Base-by-base conservation (phyloP, 129 eudicot species). In the Glebionis coronaria region DNA sequence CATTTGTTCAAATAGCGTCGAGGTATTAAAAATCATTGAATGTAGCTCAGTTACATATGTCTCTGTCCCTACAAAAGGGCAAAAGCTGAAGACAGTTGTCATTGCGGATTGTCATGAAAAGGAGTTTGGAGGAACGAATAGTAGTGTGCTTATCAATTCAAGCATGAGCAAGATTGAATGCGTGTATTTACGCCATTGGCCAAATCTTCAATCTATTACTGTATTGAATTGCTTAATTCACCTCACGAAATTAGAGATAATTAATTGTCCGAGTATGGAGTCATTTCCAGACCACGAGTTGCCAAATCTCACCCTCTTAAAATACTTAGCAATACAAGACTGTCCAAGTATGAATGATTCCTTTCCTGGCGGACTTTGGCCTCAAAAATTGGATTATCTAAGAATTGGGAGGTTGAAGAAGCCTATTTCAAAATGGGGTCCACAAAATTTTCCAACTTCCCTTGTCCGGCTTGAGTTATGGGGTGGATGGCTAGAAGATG, bases 281-380 rank as follows among this genome's bases (percentile, higher is more conserved):
- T 63, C 71, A 53, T 64, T 73, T 63, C 71, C 70, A 3, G 29
- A 50, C 25, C 12, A 66, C 18, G 71, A 63, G 51, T 31, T 73
- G 63, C 13, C 56, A 0, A 63, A 19, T 29, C 55, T 63, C n/a
- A n/a, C 71, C 4, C 38, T 15, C 8, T 28, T 73, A 29, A 49
- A 18, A 23, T 0, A 5, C 7, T 15, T 73, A 1, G 5, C 2
- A 5, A 72, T 72, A 19, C 0, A 0, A 3, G 12, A 40, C 23
- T 73, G 70, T 52, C 46, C 44, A 29, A 21, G 56, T 51, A 55
- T 73, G 66, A 63, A 63, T 44, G 71, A 12, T 50, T 63, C 35
- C 3, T 72, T 61, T 52, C 70, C 70, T 35, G 50, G 18, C 35
- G 61, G 76, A 13, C 1, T 40, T 49, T 71, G 60, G 69, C 76